Conservation (phyloP, 345 rosid species). For the Dipteronia sinensis region DNA sequence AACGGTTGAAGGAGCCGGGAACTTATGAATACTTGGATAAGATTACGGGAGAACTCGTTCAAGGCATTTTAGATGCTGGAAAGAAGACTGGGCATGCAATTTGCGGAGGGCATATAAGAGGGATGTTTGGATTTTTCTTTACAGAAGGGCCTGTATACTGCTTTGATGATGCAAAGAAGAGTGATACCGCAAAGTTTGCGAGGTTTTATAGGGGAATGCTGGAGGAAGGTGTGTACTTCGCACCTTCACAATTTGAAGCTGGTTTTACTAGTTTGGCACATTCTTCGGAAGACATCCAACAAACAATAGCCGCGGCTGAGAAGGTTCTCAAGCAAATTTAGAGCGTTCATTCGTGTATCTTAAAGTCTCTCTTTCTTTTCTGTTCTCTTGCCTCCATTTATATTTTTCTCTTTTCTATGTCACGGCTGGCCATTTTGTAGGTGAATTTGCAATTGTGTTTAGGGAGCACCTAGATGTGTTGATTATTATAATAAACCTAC, state of each 20-base stretch:
- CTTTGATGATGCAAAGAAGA: conserved; percentile 82
- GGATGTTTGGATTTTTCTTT: conserved; percentile 99
- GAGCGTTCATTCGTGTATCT: conserved; percentile 3
- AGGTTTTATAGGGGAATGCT: conserved; percentile 79
- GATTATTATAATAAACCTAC: background rate
- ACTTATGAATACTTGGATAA: conserved; percentile 75
- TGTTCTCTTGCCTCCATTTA: background rate
- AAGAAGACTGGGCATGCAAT: conserved; percentile 86
- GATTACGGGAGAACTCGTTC: conserved; percentile 64
- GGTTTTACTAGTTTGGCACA: conserved; percentile 97
- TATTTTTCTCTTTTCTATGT: background rate
- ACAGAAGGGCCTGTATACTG: conserved; percentile 81
- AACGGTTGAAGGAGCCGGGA: conserved; percentile 71
- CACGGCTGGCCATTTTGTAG: conserved; percentile 22
- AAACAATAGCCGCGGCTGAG: conserved; percentile 81
- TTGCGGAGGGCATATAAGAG: conserved; percentile 76
- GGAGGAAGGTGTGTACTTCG: conserved; percentile 93
- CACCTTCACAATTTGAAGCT: conserved; percentile 97
- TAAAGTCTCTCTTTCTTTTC: background rate
- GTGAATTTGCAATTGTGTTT: background rate
- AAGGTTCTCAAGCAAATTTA: conserved; percentile 68
- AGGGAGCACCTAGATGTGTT: conserved; percentile 8
- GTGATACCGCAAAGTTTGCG: conserved; percentile 78
- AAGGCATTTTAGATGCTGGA: conserved; percentile 76
- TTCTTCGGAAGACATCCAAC: conserved; percentile 65